These are phyloP conservation scores for Emmonsiellopsis sp. DNA, from an alignment of 2,329 filamentous ascomycete genomes.

Conservation along the genomic window DNA sequence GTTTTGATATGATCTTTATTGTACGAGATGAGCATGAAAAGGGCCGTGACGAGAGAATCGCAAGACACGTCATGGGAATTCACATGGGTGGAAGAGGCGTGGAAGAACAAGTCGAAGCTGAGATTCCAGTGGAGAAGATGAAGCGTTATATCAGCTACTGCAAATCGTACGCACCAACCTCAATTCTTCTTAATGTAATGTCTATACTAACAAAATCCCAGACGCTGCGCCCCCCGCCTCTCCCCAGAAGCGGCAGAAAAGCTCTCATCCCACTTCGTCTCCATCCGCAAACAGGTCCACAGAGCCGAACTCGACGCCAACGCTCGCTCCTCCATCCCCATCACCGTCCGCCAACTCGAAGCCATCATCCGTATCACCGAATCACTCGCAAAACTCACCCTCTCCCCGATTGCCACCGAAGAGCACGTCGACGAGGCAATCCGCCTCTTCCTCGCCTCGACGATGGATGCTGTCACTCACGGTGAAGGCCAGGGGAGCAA, in stretches of 20 bases:
- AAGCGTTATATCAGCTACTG: slow-evolving; percentile 95
- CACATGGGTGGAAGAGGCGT: slow-evolving; percentile 83
- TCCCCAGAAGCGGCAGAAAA: slow-evolving; percentile 89
- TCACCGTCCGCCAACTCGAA: slow-evolving; percentile 93
- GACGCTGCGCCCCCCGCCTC: slow-evolving; percentile 83
- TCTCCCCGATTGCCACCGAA: slow-evolving; percentile 80
- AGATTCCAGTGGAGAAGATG: slow-evolving; percentile 94
- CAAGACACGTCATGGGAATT: slow-evolving; percentile 93
- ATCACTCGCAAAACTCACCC: slow-evolving; percentile 80
- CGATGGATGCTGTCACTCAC: slow-evolving; percentile 95
- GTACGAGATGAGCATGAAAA: slow-evolving; percentile 91
- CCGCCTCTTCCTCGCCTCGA: slow-evolving; percentile 87
- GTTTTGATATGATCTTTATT: slow-evolving; percentile 99
- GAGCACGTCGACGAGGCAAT: slow-evolving; percentile 95
- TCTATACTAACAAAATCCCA: slow-evolving; percentile 26
- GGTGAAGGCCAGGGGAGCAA: slow-evolving; percentile 74
- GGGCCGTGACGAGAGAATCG: slow-evolving; percentile 83
- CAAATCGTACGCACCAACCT: slow-evolving; percentile 61
- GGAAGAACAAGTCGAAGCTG: slow-evolving; percentile 74
- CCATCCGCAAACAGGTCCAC: slow-evolving; percentile 89
- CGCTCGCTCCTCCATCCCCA: slow-evolving; percentile 84
- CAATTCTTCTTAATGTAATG: slow-evolving; percentile 22
- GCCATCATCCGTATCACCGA: slow-evolving; percentile 96
- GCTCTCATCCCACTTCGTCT: slow-evolving; percentile 93
- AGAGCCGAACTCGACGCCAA: slow-evolving; percentile 84